phyloP scores from a whole-genome alignment of 2,329 filamentous ascomycete species.

The Mycocentrospora acerina region DNA sequence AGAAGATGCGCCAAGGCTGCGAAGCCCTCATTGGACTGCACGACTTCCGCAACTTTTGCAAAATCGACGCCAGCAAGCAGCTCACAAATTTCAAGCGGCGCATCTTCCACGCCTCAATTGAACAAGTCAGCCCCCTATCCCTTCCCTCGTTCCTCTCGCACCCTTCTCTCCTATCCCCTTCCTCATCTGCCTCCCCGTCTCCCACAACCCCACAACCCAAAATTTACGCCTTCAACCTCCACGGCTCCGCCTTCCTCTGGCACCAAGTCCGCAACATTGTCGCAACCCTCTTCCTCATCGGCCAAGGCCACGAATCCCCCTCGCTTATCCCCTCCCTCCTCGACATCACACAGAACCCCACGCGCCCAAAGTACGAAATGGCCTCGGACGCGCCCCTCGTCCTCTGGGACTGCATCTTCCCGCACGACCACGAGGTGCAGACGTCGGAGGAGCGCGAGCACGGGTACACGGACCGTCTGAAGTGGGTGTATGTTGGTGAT shows the following conservation, averaged over 20 bases:
- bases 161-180: constrained; percentile 22
- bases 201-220: constrained; percentile 50
- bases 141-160: constrained; percentile 32
- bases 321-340: constrained; percentile 73
- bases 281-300: constrained; percentile 87
- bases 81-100: constrained; percentile 78
- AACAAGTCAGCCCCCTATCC: constrained; percentile 43
- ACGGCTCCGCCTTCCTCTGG: constrained; percentile 94
- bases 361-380: constrained; percentile 86
- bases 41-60: constrained; percentile 97
- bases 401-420: constrained; percentile 94
- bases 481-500: constrained; percentile 81
- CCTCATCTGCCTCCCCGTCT: neutral
- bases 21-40: constrained; percentile 78
- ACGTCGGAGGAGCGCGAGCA: constrained; percentile 40
- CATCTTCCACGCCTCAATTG: constrained; percentile 79
- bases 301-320: constrained; percentile 80
- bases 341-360: constrained; percentile 68
- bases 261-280: constrained; percentile 97
- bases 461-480: constrained; percentile 60
- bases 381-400: constrained; percentile 87
- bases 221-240: constrained; percentile 84
- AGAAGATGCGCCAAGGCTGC: constrained; percentile 81
- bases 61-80: constrained; percentile 86
- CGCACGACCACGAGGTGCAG: constrained; percentile 47